Evolutionary conservation across 345 rosid species (phyloP).

Genomic region (Hypericum perforatum): DNA sequence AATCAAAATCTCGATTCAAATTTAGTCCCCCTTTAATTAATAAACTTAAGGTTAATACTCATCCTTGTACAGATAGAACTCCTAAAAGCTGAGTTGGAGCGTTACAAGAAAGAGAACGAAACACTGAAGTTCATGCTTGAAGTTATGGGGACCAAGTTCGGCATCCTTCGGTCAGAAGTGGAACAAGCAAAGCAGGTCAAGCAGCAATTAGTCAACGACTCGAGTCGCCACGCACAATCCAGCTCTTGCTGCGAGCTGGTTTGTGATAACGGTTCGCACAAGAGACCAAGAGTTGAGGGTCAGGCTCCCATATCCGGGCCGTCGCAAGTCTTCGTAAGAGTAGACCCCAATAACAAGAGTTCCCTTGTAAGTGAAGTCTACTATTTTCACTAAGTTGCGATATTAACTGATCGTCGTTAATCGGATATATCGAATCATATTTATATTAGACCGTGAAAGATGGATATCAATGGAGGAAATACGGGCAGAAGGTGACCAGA

Average conservation of each 20-base stretch:
- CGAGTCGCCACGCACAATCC: neutral
- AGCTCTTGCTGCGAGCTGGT: neutral
- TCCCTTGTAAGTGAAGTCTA: slow-evolving; percentile 22
- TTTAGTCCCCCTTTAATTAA: no score
- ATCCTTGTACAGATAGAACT: slow-evolving; percentile 16
- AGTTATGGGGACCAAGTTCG: slow-evolving; percentile 23
- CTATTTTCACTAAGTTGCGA: neutral
- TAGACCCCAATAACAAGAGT: slow-evolving; percentile 27
- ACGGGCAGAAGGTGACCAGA: slow-evolving; percentile 55
- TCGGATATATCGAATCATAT: neutral
- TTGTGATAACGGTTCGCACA: slow-evolving; percentile 6
- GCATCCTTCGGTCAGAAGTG: slow-evolving; percentile 17
- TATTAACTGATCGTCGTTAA: neutral
- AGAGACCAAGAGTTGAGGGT: slow-evolving; percentile 12
- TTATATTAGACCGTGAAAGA: slow-evolving; percentile 37
- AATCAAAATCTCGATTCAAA: no score
- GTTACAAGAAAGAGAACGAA: slow-evolving; percentile 31
- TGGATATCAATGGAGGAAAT: slow-evolving; percentile 67
- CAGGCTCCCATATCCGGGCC: slow-evolving; percentile 13
- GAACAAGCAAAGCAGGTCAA: slow-evolving; percentile 11
- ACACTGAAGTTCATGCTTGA: slow-evolving; percentile 26
- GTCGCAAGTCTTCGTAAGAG: slow-evolving; percentile 26
- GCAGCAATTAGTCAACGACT: neutral
- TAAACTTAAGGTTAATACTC: no score
- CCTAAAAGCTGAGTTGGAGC: slow-evolving; percentile 24